Evolutionary conservation across 2,329 filamentous ascomycete species (phyloP).

Genomic region (Trichoderma guizhouense): DNA sequence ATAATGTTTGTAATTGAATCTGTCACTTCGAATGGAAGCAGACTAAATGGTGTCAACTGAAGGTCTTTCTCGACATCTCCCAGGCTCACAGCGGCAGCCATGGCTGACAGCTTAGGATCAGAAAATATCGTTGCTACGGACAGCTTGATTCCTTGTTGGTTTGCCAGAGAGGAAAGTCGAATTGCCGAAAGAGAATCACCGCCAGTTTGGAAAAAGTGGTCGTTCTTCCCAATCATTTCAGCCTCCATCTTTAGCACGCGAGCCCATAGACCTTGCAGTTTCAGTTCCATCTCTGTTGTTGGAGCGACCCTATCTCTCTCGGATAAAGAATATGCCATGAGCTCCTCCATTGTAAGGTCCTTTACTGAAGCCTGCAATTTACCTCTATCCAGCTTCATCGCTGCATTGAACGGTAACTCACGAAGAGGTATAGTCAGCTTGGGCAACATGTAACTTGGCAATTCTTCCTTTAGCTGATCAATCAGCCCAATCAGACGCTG

Average conservation of each 20-base stretch:
- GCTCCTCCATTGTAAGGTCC: background rate
- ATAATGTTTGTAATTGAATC: background rate
- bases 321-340: background rate
- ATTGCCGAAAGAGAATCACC: conserved; percentile 38
- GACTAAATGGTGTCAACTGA: background rate
- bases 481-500: background rate
- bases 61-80: background rate
- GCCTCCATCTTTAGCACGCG: background rate
- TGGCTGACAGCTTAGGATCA: background rate
- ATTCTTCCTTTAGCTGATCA: background rate
- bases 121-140: background rate
- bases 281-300: conserved; percentile 2
- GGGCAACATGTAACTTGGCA: conserved; percentile 37
- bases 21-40: background rate
- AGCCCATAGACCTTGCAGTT: conserved; percentile 1
- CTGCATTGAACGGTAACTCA: conserved; percentile 17
- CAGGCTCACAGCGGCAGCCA: background rate
- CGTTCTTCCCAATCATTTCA: background rate
- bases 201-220: conserved; percentile 40
- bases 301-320: conserved; percentile 16
- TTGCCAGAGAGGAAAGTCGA: conserved; percentile 2
- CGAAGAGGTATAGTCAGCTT: conserved; percentile 28
- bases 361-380: background rate
- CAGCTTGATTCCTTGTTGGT: background rate
- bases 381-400: conserved; percentile 21